Conservation (phyloP, 129 eudicot genomes). For the Sambucus nigra region DNA sequence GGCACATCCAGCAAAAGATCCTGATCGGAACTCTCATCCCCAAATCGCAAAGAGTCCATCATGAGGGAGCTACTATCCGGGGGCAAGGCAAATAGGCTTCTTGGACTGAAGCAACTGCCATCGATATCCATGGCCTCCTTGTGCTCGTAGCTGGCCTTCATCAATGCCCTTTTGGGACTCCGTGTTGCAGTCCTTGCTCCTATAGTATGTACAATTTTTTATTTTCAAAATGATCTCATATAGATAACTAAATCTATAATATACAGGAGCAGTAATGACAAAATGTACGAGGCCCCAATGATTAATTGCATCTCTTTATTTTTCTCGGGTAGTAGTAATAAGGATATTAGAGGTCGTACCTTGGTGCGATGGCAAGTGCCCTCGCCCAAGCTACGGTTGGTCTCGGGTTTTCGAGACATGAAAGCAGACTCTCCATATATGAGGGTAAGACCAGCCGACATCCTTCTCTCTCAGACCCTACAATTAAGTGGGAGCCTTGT, state of each 20-base stretch:
- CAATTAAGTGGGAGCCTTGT: too few relatives aligned
- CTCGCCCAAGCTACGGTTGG: too few relatives aligned
- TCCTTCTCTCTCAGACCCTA: too few relatives aligned
- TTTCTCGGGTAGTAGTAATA: too few relatives aligned
- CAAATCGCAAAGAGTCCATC: conserved; percentile 42
- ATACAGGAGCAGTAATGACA: neutral
- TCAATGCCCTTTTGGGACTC: conserved; percentile 45
- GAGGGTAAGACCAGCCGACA: too few relatives aligned
- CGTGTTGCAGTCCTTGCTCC: conserved; percentile 53
- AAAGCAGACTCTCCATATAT: too few relatives aligned
- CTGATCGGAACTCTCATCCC: conserved; percentile 55
- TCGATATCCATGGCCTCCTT: conserved; percentile 54
- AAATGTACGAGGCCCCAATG: too few relatives aligned
- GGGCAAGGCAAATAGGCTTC: conserved; percentile 56
- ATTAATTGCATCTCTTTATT: too few relatives aligned
- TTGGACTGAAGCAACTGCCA: conserved; percentile 58
- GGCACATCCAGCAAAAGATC: conserved; percentile 83
- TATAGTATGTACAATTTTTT: conserved; percentile 14
- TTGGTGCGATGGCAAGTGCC: too few relatives aligned
- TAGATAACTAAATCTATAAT: neutral
- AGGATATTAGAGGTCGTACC: too few relatives aligned
- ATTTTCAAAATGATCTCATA: neutral
- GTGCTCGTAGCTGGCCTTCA: conserved; percentile 43
- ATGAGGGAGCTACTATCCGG: conserved; percentile 54
- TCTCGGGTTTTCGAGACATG: too few relatives aligned